Base-by-base conservation (phyloP, 805 yeast genomes). In the Spathaspora hagerdaliae region DNA sequence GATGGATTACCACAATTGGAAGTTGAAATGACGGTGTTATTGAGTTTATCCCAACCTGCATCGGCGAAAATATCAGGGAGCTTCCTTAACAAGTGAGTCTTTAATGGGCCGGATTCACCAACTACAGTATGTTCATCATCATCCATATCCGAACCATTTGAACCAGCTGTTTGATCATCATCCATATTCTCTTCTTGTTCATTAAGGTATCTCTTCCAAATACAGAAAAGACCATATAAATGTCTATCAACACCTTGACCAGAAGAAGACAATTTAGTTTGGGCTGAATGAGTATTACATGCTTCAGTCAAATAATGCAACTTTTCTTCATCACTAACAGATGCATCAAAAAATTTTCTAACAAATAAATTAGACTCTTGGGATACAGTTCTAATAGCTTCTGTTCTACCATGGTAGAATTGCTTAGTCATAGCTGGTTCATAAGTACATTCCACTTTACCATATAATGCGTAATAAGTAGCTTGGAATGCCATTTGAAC, bases 351-450 rank as follows among this genome's bases (percentile, higher is more conserved):
- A 60, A 90, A 85, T 52, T 87, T 85, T 46, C 96, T 80, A 13
- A 88, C 96, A 67, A 89, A 90, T 39, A 78, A 73, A 58, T 86
- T 86, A 0, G 94, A 84, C 59, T 88, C 88, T 54, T 79, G 73
- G 6, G 92, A 82, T 5, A 90, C 97, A 0, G 96, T 78, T 57
- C 97, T 75, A 45, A 90, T 82, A 3, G 96, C 96, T 64, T 90
- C 97, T 1, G 97, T 90, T 62, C 97, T 78, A 9, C 97, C 97
- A 60, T 90, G 96, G 51, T 84, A 75, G 61, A 83, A 90, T 48
- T 72, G 73, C 63, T 90, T 90, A 4, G 97, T 91, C 97, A 90
- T 90, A 7, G 96, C 96, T 1, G 97, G 97, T 67, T 90, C 97
- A 62, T 90, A 90, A 6, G 96, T 88, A 52, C 95, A 87, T 64